Base-by-base conservation (phyloP, 202 grass and related monocot species). In the Eragrostis tef region DNA sequence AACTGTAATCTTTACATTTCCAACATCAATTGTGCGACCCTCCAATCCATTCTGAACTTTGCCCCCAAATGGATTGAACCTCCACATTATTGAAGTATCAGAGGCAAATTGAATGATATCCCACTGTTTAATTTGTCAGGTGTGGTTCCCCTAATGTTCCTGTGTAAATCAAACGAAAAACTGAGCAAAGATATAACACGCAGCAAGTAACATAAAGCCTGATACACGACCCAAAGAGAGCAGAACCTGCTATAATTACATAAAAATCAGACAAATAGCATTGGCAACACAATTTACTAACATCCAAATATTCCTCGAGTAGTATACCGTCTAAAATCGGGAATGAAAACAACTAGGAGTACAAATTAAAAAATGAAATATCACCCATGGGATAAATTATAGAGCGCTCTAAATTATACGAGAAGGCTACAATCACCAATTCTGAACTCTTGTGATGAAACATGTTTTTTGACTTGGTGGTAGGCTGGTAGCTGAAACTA, bases 31-130 rank as follows among this genome's bases (percentile, higher is more conserved):
- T 22, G 84, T 91, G 78, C 88, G 90, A 12, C 90, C 88, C 65
- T 97, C 93, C 56, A 97, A 45, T 85, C 88, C 86, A 64, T 58
- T 75, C 45, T 88, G 80, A 67, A 86, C 78, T 86, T 93, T 96
- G 0, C 85, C 85, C 51, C 82, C 87, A 68, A 97, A 97, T 41
- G 85, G 93, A 78, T 97, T 97, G 64, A 93, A 88, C 71, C 70
- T 93, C 93, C 93, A 87, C 93, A 97, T 97, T 58, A 29, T 86
- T 14, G 9, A 21, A 34, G 58, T 59, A 31, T 46, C 50, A 3
- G 5, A 42, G 21, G 21, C 2, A 31, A 20, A 76, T 50, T 45
- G 74, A 71, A 85, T 77, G 57, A 59, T 85, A 67, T 59, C 4
- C 13, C 39, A 9, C 9, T 59, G 67, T 39, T 69, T 61, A 56